These are phyloP conservation scores for Leptosphaerulina australis DNA, from an alignment of 2,329 filamentous ascomycete genomes.

Conservation along the genomic window DNA sequence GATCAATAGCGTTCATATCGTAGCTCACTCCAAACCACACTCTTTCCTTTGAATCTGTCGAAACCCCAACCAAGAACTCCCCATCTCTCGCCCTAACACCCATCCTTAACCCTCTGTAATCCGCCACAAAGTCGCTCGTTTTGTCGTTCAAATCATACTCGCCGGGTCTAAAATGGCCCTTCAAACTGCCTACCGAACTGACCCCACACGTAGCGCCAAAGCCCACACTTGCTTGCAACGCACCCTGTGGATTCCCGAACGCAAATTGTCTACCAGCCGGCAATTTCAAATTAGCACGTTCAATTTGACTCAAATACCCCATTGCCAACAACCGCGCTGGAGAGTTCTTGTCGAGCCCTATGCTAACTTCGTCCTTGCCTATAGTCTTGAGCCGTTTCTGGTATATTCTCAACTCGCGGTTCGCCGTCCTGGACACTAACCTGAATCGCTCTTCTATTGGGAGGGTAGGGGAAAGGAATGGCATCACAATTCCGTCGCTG, in stretches of 20 bases:
- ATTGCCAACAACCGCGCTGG: slow-evolving; percentile 52
- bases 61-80: slow-evolving; percentile 55
- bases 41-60: slow-evolving; percentile 44
- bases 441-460: slow-evolving; percentile 48
- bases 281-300: slow-evolving; percentile 46
- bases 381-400: slow-evolving; percentile 49
- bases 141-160: slow-evolving; percentile 32
- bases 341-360: slow-evolving; percentile 44
- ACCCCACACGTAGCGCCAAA: slow-evolving; percentile 54
- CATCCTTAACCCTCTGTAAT: slow-evolving; percentile 46
- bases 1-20: slow-evolving; percentile 49
- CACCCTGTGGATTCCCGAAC: slow-evolving; percentile 47
- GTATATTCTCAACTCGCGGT: slow-evolving; percentile 52
- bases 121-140: slow-evolving; percentile 48
- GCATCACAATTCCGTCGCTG: slow-evolving; percentile 54
- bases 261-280: slow-evolving; percentile 37
- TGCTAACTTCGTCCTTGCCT: not conserved
- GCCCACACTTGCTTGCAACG: slow-evolving; percentile 38
- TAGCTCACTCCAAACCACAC: slow-evolving; percentile 51
- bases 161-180: slow-evolving; percentile 41
- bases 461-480: slow-evolving; percentile 47
- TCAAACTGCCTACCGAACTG: slow-evolving; percentile 50
- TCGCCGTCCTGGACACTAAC: slow-evolving; percentile 50
- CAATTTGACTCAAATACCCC: slow-evolving; percentile 51
- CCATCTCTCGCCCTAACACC: slow-evolving; percentile 54